These are phyloP conservation scores for Suillus luteus DNA, from an alignment of 768 basidiomycete genomes.

Conservation along the genomic window DNA sequence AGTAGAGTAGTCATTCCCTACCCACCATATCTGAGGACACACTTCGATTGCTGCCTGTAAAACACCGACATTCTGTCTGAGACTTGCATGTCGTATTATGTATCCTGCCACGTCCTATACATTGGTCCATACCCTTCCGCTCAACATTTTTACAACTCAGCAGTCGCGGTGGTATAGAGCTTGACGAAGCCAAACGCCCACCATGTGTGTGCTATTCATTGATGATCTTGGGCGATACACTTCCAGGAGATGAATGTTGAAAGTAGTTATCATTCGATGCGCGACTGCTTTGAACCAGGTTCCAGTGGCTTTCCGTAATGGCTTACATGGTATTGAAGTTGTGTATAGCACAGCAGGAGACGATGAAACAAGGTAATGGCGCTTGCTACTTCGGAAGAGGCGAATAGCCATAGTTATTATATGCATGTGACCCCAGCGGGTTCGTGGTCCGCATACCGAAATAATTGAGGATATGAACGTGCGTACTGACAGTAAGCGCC, in stretches of 20 bases:
- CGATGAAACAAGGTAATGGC: too few species aligned
- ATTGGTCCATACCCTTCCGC: not conserved
- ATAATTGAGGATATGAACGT: not conserved
- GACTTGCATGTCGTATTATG: not conserved
- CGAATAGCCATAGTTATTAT: too few species aligned
- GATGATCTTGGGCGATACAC: not conserved
- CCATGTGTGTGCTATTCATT: conserved; percentile 30
- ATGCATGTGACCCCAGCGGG: not conserved
- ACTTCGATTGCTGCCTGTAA: not conserved
- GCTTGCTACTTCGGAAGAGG: too few species aligned
- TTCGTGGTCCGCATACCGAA: not conserved
- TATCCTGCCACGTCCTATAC: not conserved
- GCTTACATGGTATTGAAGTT: too few species aligned
- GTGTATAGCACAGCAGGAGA: too few species aligned
- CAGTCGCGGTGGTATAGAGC: not conserved
- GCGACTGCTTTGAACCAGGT: too few species aligned
- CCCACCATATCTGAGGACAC: not conserved
- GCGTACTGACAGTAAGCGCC: not conserved
- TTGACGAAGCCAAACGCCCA: conserved; percentile 35
- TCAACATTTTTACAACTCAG: not conserved
- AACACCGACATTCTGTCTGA: not conserved
- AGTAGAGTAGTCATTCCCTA: not conserved
- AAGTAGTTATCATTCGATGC: not conserved
- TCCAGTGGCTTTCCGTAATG: too few species aligned
- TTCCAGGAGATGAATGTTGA: not conserved